These are phyloP conservation scores for Eucalyptus tenuipes DNA, from an alignment of 345 rosid genomes.

Conservation along the genomic window DNA sequence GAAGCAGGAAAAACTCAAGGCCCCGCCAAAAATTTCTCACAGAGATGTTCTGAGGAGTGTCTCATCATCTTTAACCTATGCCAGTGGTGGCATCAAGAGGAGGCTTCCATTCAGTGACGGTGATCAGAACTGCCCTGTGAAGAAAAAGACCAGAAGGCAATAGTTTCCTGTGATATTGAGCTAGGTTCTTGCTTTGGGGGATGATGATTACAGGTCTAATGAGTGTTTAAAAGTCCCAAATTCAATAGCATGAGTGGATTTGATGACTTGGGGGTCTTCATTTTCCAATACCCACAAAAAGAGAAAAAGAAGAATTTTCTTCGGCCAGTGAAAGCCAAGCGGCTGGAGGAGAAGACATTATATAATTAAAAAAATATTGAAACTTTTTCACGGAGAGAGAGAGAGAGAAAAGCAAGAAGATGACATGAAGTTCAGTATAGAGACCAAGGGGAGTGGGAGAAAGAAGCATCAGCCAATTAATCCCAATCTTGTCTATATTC, in stretches of 20 bases:
- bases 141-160: slow-evolving; percentile 23
- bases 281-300: slow-evolving; percentile 8
- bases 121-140: slow-evolving; percentile 11
- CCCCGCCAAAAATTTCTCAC: slow-evolving; percentile 20
- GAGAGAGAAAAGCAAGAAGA: not conserved
- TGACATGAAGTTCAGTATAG: not conserved
- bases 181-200: not conserved
- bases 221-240: not conserved
- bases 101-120: slow-evolving; percentile 32
- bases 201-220: not conserved
- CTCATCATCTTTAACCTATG: slow-evolving; percentile 4
- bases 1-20: slow-evolving; percentile 31
- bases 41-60: slow-evolving; percentile 2
- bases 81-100: slow-evolving; percentile 35
- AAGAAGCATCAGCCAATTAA: not conserved
- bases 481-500: not conserved
- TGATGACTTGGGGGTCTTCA: not conserved
- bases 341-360: not conserved
- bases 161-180: not conserved
- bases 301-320: not conserved
- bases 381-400: not conserved
- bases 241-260: not conserved
- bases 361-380: not conserved
- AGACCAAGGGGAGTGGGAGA: slow-evolving; percentile 3
- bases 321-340: slow-evolving; percentile 2